These are phyloP conservation scores for Jaenimonas drosophilae DNA, from an alignment of 208 protist species.

Conservation along the genomic window DNA sequence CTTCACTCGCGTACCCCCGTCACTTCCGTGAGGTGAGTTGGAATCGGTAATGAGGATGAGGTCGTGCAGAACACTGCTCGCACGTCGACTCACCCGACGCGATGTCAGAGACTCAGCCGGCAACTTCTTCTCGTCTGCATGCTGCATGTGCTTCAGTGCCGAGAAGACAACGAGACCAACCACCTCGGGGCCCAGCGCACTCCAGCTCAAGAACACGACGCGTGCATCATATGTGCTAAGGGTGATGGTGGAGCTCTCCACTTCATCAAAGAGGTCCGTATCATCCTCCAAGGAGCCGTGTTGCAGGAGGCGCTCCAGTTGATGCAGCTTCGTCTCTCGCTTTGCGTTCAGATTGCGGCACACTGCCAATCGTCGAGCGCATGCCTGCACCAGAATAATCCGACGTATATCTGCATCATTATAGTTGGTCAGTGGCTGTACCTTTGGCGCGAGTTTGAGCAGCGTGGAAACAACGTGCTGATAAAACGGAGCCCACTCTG, in stretches of 20 bases:
- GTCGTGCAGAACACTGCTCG: too few relatives aligned
- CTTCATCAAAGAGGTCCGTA: neutral
- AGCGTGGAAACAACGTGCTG: neutral
- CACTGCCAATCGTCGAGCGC: neutral
- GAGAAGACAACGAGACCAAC: too few relatives aligned
- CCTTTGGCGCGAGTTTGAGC: neutral
- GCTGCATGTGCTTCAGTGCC: too few relatives aligned
- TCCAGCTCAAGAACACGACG: conserved; percentile 2
- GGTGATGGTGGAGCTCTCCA: neutral
- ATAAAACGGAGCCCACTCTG: conserved; percentile 2
- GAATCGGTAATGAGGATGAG: too few relatives aligned
- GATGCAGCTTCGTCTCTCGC: neutral
- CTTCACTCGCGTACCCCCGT: too few relatives aligned
- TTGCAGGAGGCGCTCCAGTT: conserved; percentile 2
- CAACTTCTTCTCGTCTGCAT: too few relatives aligned
- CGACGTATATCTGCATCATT: neutral
- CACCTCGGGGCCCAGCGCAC: neutral
- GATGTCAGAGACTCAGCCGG: too few relatives aligned
- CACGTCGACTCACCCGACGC: too few relatives aligned
- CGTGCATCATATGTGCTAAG: neutral
- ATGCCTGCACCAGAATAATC: conserved; percentile 1
- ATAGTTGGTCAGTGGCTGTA: neutral
- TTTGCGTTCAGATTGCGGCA: neutral
- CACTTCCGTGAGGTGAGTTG: too few relatives aligned
- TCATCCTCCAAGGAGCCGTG: neutral